Evolutionary conservation across 1,284 basidiomycete species (phyloP), one percentile per base, ranked within the genome.

Genomic region (Malassezia restricta): DNA sequence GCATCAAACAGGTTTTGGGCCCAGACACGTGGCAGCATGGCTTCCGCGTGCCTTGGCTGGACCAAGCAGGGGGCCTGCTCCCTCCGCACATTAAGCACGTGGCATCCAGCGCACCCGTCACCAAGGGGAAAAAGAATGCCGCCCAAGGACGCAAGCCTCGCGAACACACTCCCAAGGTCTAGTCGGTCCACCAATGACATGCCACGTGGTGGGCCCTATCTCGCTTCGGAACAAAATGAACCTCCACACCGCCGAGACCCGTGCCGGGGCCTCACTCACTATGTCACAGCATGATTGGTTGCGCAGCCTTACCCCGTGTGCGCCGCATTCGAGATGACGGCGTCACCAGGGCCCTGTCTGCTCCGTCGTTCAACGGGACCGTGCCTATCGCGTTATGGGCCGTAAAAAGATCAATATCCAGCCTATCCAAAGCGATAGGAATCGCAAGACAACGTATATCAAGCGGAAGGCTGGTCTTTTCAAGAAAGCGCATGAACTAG

Each of bases 391-490:
- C 17, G 20, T n/a, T 46, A 87, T 87, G 87, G 87, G 87, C 56
- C 78, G 86, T 71, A 78, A 87, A 77, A 89, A 89, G 79, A 89
- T 89, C 71, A 84, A 85, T 75, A 89, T 89, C 56, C 82, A 85
- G 66, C 86, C 86, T 59, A 88, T 89, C 66, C 81, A 81, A 31
- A 85, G 89, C 76, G 87, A 90, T 75, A 82, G 87, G 74, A 90
- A 88, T 73, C 82, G 87, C 59, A 83, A 83, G 57, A 87, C 90
- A 63, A 90, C 87, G 57, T 90, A 88, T 77, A 78, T 87, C 75
- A 90, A 90, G 81, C 85, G 86, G 64, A 87, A 87, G 77, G 85
- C 85, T 56, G 86, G 86, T 2, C 80, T 89, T 50, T 87, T 89
- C 81, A 88, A 88, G 74, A 88, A 88, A 72, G 86, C 86, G 0